Base-by-base conservation (phyloP, 2,329 filamentous ascomycete species). In the Colletotrichum viniferum region DNA sequence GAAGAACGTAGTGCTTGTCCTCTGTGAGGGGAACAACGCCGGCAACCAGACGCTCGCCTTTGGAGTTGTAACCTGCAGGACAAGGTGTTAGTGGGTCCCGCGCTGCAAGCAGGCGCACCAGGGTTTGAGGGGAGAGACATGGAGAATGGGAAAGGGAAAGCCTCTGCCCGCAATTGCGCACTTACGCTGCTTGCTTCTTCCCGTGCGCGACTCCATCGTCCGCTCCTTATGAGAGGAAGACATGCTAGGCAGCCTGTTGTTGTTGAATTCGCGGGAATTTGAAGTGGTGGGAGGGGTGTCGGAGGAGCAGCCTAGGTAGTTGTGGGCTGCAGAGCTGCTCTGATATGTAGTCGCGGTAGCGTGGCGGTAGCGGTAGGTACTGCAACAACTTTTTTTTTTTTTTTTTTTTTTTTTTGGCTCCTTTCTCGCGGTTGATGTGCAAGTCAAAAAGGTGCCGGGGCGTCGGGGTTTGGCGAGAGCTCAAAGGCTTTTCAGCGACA, bases 1-100 rank as follows among this genome's bases (percentile, higher is more conserved):
- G 90, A 79, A 99, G 90, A 77, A 99, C 96, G 84, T 94, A 94
- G 80, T 92, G 93, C 84, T 95, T 96, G 87, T 98, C 96, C 81
- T 90, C 86, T 71, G 95, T 97, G 78, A 98, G 89, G 78, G 97
- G 95, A 63, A 99, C 97, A 74, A 98, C 93, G 80, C 97, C 97
- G 76, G 97, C 96, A 80, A 99, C 97, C 77, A 98, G 93, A 79
- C 97, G 94, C 87, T 98, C 96, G 87, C 96, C 96, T 84, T 95
- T 94, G 76, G 94, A 87, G 82, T 95, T 96, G 87, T 98, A 99
- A 82, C 96, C 97, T 98, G 86, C 71, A 81, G 73, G 79, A 82
- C 67, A 80, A 81, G 69, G 77, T 77, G 83, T 86, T 82, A 87
- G 85, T 84, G 81, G 81, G 82, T 76, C 68, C 76, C 76, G 75